phyloP scores from a whole-genome alignment of 257 asterid genomes.

The Misopates orontium region DNA sequence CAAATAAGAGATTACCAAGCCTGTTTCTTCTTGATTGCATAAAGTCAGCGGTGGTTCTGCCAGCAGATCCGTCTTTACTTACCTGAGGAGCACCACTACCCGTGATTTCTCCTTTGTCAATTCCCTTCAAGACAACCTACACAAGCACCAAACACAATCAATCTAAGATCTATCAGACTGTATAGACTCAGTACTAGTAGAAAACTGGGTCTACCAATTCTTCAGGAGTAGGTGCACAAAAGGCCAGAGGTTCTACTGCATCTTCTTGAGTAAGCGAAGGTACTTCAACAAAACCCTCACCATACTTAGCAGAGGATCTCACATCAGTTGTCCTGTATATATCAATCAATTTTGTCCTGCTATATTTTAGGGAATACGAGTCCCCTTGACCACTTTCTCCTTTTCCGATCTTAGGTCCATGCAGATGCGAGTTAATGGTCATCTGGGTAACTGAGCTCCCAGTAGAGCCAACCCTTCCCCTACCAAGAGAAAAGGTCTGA shows the following conservation, averaged over 20 bases:
- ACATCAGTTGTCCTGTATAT: conserved; percentile 63
- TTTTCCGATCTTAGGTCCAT: conserved; percentile 51
- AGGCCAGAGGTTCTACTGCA: conserved; percentile 70
- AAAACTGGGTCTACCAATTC: conserved; percentile 60
- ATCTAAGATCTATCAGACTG: conserved; percentile 8
- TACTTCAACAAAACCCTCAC: conserved; percentile 50
- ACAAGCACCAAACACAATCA: conserved; percentile 22
- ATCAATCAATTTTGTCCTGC: conserved; percentile 70
- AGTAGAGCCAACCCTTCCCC: conserved; percentile 59
- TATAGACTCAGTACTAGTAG: not conserved
- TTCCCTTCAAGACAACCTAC: conserved; percentile 80
- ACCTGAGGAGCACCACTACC: conserved; percentile 88
- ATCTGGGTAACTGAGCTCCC: conserved; percentile 43
- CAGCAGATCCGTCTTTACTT: conserved; percentile 70
- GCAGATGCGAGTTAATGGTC: conserved; percentile 40
- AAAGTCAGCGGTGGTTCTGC: conserved; percentile 52
- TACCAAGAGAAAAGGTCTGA: conserved; percentile 55
- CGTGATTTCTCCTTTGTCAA: conserved; percentile 77
- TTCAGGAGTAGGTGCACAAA: conserved; percentile 64
- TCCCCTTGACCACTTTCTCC: conserved; percentile 53
- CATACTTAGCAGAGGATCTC: conserved; percentile 40
- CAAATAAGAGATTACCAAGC: conserved; percentile 47
- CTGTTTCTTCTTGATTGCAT: conserved; percentile 63
- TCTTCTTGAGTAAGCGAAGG: conserved; percentile 80
- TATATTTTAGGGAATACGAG: conserved; percentile 45